phyloP scores from a whole-genome alignment of 495 filamentous ascomycete species.

The Xylaria sp. region DNA sequence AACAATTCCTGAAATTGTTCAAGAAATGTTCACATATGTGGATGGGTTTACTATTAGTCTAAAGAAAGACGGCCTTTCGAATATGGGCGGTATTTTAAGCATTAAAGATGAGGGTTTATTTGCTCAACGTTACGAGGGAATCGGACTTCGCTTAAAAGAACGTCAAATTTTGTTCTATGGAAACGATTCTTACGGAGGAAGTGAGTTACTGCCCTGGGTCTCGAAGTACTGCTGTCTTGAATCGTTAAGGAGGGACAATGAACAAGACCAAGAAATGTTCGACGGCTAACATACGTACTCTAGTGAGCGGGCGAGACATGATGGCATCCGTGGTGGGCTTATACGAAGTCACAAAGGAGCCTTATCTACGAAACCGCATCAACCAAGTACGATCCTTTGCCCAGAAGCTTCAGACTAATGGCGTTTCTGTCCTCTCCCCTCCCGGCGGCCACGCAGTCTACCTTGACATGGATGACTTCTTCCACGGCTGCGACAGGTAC shows the following conservation, averaged over 20 bases:
- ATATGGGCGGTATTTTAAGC: conserved; percentile 26
- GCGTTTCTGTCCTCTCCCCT: conserved; percentile 14
- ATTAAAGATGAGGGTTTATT: conserved; percentile 16
- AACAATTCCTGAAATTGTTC: conserved; percentile 16
- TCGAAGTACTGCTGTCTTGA: not conserved
- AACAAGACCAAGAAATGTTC: not conserved
- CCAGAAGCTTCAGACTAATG: conserved; percentile 16
- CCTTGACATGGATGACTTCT: conserved; percentile 24
- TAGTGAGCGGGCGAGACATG: conserved; percentile 25
- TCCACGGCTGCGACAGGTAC: conserved; percentile 23
- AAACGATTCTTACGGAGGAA: conserved; percentile 29
- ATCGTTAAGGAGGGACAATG: not conserved
- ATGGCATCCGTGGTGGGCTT: conserved; percentile 23
- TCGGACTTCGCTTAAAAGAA: conserved; percentile 17
- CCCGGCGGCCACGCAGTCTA: conserved; percentile 22
- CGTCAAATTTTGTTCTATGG: conserved; percentile 28
- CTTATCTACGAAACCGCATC: conserved; percentile 15
- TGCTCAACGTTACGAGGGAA: conserved; percentile 23
- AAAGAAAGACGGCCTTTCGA: conserved; percentile 27
- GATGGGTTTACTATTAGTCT: conserved; percentile 26
- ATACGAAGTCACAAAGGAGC: conserved; percentile 25
- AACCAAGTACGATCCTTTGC: conserved; percentile 22
- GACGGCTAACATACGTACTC: not conserved
- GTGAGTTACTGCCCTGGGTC: conserved; percentile 10
- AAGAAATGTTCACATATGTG: conserved; percentile 26